A percentile compares a stretch with the other conserved stretches of the same genome.
Conservation (phyloP, 805 yeast species). For the Blastobotrys mokoenaii region DNA sequence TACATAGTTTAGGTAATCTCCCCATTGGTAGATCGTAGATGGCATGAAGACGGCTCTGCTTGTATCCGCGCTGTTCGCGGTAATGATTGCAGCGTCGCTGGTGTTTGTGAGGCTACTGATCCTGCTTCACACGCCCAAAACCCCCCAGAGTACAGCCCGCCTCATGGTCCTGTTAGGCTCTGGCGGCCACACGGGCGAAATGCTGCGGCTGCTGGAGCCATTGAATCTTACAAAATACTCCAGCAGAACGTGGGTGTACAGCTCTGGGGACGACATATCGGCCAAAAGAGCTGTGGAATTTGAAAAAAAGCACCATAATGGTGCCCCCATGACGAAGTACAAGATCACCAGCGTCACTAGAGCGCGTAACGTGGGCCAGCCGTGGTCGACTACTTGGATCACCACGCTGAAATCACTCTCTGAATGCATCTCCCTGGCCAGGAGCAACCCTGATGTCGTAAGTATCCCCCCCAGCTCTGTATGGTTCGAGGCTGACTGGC, state of each 20-base stretch:
- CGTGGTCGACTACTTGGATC: constrained; percentile 36
- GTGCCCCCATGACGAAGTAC: constrained; percentile 20
- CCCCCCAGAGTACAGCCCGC: constrained; percentile 3
- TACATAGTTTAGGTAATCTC: background rate
- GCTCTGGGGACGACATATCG: constrained; percentile 47
- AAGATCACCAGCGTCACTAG: constrained; percentile 42
- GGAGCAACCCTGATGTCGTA: constrained; percentile 32
- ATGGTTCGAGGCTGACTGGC: background rate
- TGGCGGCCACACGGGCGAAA: constrained; percentile 96
- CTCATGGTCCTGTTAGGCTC: constrained; percentile 74
- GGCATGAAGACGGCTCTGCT: too few species aligned
- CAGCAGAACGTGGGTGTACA: constrained; percentile 30
- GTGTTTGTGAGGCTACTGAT: constrained; percentile 5
- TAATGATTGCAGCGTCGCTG: background rate
- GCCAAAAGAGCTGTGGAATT: constrained; percentile 24
- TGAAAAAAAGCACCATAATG: constrained; percentile 11
- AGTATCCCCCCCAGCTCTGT: background rate
- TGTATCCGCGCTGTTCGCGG: too few species aligned
- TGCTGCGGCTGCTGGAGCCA: constrained; percentile 56
- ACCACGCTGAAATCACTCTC: constrained; percentile 36
- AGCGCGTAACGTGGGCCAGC: constrained; percentile 57
- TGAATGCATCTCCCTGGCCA: constrained; percentile 25
- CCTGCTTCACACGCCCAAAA: too few species aligned
- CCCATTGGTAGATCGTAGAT: background rate
- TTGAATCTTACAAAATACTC: constrained; percentile 26